Evolutionary conservation across 192 early-diverging fungal genomes (phyloP), one percentile per base, ranked within the genome.

Genomic region (Backusella macrospora): DNA sequence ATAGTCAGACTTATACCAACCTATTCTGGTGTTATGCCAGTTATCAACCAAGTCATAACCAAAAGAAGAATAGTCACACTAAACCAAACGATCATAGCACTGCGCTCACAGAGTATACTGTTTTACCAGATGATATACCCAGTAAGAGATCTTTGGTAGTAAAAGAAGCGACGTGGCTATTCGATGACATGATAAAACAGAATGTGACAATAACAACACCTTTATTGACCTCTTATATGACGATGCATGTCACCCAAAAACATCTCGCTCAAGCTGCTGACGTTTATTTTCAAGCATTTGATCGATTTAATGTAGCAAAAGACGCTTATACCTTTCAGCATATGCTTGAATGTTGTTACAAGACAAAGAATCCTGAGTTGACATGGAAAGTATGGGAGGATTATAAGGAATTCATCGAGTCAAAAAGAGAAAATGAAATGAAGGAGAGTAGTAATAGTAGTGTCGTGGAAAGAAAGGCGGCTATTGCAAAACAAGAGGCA

Each of bases 311-410:
- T 1, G 70, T 88, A 59, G 64, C 77, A 12, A 85, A 81, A 34
- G 86, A 90, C 73, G 90, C 89, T 26, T 90, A 85, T 84, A 90
- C 89, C 8, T 92, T 85, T 76, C 68, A 84, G 37, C 79, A 77
- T 21, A 80, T 88, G 69, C 82, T 94, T 14, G 77, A 82, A 14
- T 78, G 82, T 6, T 92, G 91, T 52, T 89, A 88, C 63, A 72
- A 85, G n/a, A 87, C 85, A 23, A 88, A 89, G 63, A 78, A 88
- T 66, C 75, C 86, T 10, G 82, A 87, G 13, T 81, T 86, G n/a
- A 87, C 89, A 12, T 89, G 87, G 78, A 86, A 84, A 12, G 83
- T 92, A 12, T 94, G 92, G 87, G 76, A 86, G 62, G 88, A 92
- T 63, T 90, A 85, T 80, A 81, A 90, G 65, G 74, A 81, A 6